phyloP scores from a whole-genome alignment of 2,329 filamentous ascomycete genomes.

The Colletotrichum sp. region DNA sequence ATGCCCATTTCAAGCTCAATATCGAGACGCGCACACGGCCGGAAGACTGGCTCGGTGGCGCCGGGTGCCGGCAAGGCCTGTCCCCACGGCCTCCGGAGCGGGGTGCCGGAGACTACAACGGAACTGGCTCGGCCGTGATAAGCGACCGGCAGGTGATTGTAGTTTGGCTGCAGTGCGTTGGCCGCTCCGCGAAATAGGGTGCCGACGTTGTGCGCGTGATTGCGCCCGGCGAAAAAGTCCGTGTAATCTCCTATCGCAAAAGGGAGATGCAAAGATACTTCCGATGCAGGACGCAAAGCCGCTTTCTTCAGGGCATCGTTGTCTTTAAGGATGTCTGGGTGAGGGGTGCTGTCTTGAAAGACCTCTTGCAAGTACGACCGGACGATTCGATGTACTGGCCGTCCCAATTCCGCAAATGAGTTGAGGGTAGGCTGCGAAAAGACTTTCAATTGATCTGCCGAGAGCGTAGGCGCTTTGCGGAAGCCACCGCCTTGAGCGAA shows the following conservation, averaged over 20 bases:
- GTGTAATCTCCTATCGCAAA: constrained; percentile 79
- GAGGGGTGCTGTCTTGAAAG: constrained; percentile 54
- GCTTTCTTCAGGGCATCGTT: not conserved
- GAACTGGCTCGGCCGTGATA: constrained; percentile 77
- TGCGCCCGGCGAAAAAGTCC: constrained; percentile 77
- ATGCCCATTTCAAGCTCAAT: constrained; percentile 81
- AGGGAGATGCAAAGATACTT: constrained; percentile 67
- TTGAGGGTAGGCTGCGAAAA: constrained; percentile 63
- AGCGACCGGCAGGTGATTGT: constrained; percentile 74
- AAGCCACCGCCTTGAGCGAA: constrained; percentile 22
- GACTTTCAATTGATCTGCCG: not conserved
- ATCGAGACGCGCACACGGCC: constrained; percentile 68
- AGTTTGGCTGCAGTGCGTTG: constrained; percentile 77
- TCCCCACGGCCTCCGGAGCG: constrained; percentile 69
- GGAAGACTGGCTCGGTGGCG: constrained; percentile 62
- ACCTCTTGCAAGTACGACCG: constrained; percentile 68
- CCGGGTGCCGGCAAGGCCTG: constrained; percentile 43
- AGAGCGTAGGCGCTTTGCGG: not conserved
- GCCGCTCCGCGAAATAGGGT: constrained; percentile 70
- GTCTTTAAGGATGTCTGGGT: constrained; percentile 9
- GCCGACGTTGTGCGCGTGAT: constrained; percentile 70
- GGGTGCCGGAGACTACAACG: constrained; percentile 73
- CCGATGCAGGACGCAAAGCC: constrained; percentile 24
- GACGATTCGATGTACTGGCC: constrained; percentile 68
- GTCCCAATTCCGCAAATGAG: constrained; percentile 71